Conservation (phyloP, 345 rosid species). For the Murraya paniculata region DNA sequence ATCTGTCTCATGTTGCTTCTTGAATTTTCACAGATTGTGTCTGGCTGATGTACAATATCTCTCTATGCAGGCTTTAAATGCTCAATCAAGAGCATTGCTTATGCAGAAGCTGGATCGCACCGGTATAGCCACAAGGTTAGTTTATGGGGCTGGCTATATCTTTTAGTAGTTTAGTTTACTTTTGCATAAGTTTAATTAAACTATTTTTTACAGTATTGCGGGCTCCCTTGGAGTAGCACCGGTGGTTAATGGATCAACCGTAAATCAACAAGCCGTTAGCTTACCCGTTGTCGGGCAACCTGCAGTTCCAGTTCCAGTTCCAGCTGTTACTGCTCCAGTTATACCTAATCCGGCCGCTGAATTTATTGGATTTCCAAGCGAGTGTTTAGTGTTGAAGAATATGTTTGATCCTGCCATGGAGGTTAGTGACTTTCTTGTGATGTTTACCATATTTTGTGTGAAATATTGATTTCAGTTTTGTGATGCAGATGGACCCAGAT, state of each 20-base stretch:
- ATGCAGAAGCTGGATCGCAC: constrained; percentile 94
- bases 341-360: constrained; percentile 49
- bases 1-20: neutral
- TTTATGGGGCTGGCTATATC: neutral
- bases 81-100: constrained; percentile 81
- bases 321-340: constrained; percentile 51
- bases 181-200: constrained; percentile 1
- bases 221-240: constrained; percentile 65
- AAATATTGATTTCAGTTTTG: constrained; percentile 9
- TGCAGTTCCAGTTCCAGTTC: constrained; percentile 44
- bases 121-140: constrained; percentile 72
- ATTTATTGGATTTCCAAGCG: constrained; percentile 76
- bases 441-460: neutral
- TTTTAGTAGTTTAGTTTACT: constrained; percentile 1
- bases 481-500: constrained; percentile 72
- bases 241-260: constrained; percentile 54
- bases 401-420: constrained; percentile 92
- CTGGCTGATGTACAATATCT: constrained; percentile 2
- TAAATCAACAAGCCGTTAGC: constrained; percentile 44
- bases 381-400: constrained; percentile 83
- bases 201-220: constrained; percentile 45
- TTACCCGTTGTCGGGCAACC: constrained; percentile 53
- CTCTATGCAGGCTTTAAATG: constrained; percentile 64
- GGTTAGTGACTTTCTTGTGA: constrained; percentile 38
- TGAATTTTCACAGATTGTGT: neutral